Evolutionary conservation across 257 asterid genomes (phyloP).

Genomic region (Knoxia roxburghii): DNA sequence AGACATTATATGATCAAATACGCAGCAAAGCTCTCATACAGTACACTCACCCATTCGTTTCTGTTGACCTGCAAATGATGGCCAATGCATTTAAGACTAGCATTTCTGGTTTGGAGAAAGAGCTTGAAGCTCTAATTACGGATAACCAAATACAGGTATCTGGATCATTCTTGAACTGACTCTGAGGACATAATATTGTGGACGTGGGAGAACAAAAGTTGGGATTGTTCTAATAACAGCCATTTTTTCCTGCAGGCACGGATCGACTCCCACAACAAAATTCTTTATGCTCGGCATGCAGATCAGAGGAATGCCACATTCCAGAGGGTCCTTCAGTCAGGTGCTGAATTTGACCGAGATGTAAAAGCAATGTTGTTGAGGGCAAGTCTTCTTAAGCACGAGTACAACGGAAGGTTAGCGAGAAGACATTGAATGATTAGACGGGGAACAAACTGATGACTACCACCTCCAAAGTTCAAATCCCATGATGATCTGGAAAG

Average conservation of each 20-base stretch:
- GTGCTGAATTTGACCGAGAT: conserved; percentile 71
- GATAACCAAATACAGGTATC: conserved; percentile 85
- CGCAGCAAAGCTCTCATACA: conserved; percentile 97
- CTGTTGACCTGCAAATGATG: conserved; percentile 91
- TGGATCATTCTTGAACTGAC: background rate
- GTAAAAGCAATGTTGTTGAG: conserved; percentile 83
- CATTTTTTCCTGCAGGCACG: conserved; percentile 62
- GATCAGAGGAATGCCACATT: conserved; percentile 94
- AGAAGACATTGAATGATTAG: conserved; percentile 31
- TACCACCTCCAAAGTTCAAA: too few relatives aligned
- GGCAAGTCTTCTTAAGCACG: conserved; percentile 84
- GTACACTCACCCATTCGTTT: conserved; percentile 87
- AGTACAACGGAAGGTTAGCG: conserved; percentile 37
- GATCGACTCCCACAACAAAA: conserved; percentile 89
- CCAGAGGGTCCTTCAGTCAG: conserved; percentile 80
- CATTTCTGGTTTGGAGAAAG: conserved; percentile 72
- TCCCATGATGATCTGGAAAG: background rate
- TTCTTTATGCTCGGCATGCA: conserved; percentile 92
- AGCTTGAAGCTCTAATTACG: conserved; percentile 85
- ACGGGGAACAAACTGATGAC: conserved; percentile 1
- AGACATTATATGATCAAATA: conserved; percentile 78
- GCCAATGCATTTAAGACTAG: conserved; percentile 89
- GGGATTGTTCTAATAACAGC: background rate
- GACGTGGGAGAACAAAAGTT: background rate
- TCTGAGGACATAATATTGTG: background rate